phyloP scores from a whole-genome alignment of 805 yeast species.

The Nadsonia fulvescens region DNA sequence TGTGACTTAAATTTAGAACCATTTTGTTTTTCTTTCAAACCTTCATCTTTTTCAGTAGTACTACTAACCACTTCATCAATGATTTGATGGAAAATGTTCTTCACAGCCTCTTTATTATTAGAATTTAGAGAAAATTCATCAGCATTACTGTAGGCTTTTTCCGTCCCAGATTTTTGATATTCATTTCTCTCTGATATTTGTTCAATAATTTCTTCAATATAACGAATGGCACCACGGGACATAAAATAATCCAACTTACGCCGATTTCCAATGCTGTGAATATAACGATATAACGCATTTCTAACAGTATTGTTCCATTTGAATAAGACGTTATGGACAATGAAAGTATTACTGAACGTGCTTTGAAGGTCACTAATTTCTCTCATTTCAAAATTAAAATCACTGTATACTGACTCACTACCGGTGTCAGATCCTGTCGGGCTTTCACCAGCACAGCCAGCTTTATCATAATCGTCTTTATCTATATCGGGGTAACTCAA shows the following conservation, averaged over 20 bases:
- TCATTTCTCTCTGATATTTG: conserved; percentile 14
- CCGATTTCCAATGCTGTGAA: conserved; percentile 29
- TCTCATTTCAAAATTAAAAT: no score
- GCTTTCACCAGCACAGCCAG: neutral
- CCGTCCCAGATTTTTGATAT: conserved; percentile 3
- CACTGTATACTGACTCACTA: no score
- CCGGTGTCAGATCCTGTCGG: neutral
- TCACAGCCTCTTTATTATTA: conserved; percentile 5
- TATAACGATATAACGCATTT: conserved; percentile 42
- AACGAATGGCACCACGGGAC: conserved; percentile 30
- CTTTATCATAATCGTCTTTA: no score
- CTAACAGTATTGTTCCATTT: conserved; percentile 65
- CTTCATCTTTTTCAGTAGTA: no score
- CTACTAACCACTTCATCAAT: no score
- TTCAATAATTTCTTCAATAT: conserved; percentile 32
- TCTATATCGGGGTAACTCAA: no score
- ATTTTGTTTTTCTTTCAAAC: no score
- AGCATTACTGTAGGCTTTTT: conserved; percentile 5
- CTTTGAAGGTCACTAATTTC: conserved; percentile 9
- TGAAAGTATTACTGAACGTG: conserved; percentile 46
- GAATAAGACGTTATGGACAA: conserved; percentile 51
- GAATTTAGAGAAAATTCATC: no score
- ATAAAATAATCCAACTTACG: conserved; percentile 26
- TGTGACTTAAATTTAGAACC: no score
- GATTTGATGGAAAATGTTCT: conserved; percentile 4